These are phyloP conservation scores for Neurospora sp. DNA, from an alignment of 495 filamentous ascomycete species.

Conservation along the genomic window DNA sequence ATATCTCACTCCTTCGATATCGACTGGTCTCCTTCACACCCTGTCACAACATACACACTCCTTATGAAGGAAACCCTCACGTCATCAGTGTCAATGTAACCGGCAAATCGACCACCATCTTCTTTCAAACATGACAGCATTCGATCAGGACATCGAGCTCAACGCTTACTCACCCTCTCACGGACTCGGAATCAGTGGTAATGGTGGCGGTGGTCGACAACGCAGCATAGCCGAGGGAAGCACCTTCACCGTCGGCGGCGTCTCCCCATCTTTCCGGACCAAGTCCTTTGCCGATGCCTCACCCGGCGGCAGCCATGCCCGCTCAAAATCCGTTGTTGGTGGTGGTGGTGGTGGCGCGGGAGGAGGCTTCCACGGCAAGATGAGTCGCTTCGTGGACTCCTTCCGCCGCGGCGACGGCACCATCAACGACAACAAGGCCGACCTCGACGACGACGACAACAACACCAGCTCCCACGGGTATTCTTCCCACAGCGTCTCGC, in stretches of 20 bases:
- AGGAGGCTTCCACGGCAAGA: conserved; percentile 1
- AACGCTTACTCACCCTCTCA: conserved; percentile 1
- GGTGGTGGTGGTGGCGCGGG: conserved; percentile 1
- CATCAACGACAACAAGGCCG: not conserved
- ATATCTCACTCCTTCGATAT: not conserved
- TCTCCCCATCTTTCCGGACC: not conserved
- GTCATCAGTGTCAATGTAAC: not conserved
- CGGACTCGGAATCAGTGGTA: not conserved
- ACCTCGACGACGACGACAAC: not conserved
- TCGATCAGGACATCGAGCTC: conserved; percentile 20
- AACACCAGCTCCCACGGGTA: not conserved
- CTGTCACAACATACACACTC: not conserved
- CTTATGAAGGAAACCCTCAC: not conserved
- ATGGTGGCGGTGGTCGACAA: conserved; percentile 3
- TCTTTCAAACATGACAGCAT: not conserved
- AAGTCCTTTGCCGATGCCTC: not conserved
- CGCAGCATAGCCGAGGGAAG: conserved; percentile 12
- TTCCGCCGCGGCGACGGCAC: conserved; percentile 17
- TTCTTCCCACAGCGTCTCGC: not conserved
- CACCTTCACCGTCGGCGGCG: conserved; percentile 9
- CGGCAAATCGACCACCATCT: not conserved
- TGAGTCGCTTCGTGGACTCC: conserved; percentile 19
- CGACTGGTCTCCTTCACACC: not conserved
- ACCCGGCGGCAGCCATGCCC: not conserved
- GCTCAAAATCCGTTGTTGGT: not conserved